Conservation (phyloP, 345 rosid species). For the Pugionium cornutum region DNA sequence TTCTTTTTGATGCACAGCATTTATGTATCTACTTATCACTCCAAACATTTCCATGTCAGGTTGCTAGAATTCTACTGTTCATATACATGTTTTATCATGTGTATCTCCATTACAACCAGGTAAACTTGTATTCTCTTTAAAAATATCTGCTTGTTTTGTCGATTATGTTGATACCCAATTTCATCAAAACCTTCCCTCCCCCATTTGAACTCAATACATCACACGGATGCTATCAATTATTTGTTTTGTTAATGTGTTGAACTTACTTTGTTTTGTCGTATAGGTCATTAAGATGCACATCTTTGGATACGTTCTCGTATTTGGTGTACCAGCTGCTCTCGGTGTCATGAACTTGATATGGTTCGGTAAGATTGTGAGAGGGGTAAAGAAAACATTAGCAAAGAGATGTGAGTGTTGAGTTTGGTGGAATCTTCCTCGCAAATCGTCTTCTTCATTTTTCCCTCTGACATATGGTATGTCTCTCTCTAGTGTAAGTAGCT, state of each 20-base stretch:
- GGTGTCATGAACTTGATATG: slow-evolving; percentile 82
- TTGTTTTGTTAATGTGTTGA: slow-evolving; percentile 15
- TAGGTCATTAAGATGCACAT: slow-evolving; percentile 72
- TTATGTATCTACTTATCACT: neutral
- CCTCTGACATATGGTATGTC: slow-evolving; percentile 33
- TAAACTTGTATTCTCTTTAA: slow-evolving; percentile 30
- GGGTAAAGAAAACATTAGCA: slow-evolving; percentile 74
- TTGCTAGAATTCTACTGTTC: slow-evolving; percentile 80
- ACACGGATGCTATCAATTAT: neutral
- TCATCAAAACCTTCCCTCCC: too few species aligned
- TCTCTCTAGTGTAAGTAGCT: slow-evolving; percentile 43
- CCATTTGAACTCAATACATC: too few species aligned
- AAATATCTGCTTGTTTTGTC: too few species aligned
- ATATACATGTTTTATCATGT: slow-evolving; percentile 80
- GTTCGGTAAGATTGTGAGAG: slow-evolving; percentile 80
- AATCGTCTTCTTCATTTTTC: neutral
- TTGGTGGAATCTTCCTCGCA: neutral
- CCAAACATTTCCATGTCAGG: slow-evolving; percentile 48
- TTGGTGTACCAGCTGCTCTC: slow-evolving; percentile 63
- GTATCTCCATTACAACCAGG: slow-evolving; percentile 78
- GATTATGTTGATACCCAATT: too few species aligned
- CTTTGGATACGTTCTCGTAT: slow-evolving; percentile 57
- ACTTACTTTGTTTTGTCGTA: neutral
- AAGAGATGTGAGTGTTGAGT: slow-evolving; percentile 55
- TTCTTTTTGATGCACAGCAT: neutral